Conservation (phyloP, 1,284 basidiomycete species). For the Puccinia brachypodii region DNA sequence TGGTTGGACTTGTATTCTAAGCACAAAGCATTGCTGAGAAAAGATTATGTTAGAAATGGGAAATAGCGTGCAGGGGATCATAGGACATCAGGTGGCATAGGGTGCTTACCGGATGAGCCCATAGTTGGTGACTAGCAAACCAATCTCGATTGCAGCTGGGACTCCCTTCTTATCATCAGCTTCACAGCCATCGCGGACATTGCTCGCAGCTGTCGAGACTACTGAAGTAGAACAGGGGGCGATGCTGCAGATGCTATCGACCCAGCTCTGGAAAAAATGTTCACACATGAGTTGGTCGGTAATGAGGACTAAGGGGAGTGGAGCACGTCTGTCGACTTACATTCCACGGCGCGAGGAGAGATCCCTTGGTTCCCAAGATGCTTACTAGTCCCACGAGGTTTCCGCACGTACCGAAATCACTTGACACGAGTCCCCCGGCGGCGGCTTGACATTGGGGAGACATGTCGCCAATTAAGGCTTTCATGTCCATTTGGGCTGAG, state of each 20-base stretch:
- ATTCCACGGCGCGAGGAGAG: neutral
- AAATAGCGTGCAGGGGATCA: neutral
- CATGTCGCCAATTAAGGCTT: conserved; percentile 10
- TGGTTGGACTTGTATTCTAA: conserved; percentile 23
- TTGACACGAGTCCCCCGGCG: conserved; percentile 2
- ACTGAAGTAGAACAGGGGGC: conserved; percentile 4
- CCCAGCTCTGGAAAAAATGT: conserved; percentile 10
- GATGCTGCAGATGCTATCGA: neutral
- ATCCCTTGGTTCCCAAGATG: conserved; percentile 11
- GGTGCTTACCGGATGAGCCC: neutral
- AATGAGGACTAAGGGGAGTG: neutral
- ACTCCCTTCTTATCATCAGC: conserved; percentile 35
- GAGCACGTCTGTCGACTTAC: neutral
- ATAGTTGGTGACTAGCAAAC: conserved; percentile 5
- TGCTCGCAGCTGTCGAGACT: neutral
- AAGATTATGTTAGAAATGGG: neutral
- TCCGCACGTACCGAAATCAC: conserved; percentile 9
- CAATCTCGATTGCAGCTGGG: conserved; percentile 1
- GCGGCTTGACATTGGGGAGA: conserved; percentile 22
- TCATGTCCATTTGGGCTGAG: conserved; percentile 2
- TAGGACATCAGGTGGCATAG: neutral
- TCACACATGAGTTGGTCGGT: neutral
- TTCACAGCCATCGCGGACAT: neutral
- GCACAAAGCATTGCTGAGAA: conserved; percentile 4
- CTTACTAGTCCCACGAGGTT: conserved; percentile 28